phyloP scores from a whole-genome alignment of 305 asterid species.

The Fraxinus sp. region DNA sequence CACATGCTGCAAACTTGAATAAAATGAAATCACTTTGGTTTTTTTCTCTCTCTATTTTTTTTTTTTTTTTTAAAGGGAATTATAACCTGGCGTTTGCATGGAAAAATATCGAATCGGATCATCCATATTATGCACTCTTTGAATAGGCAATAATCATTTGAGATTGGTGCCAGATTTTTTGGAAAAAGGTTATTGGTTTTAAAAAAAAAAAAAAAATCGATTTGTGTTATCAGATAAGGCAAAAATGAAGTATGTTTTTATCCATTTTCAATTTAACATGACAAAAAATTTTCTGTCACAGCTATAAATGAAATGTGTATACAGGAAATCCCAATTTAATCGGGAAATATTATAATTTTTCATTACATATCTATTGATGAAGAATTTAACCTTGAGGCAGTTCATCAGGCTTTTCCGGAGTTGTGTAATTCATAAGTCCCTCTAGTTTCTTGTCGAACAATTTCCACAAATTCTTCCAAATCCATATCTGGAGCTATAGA shows the following conservation, averaged over 20 bases:
- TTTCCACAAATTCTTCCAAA: constrained; percentile 19
- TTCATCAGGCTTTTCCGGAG: background rate
- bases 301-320: background rate
- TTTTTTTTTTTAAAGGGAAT: no score
- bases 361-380: background rate
- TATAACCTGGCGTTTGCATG: background rate
- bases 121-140: no score
- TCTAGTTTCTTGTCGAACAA: constrained; percentile 8
- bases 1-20: background rate
- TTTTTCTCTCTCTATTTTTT: no score
- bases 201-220: no score
- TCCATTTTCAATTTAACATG: background rate
- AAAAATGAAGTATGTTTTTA: background rate
- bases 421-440: background rate
- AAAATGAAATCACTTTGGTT: background rate
- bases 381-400: background rate
- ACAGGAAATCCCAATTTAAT: background rate
- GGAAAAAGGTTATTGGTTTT: no score
- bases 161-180: no score
- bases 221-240: no score
- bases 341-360: background rate
- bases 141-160: no score
- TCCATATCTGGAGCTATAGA: constrained; percentile 29
- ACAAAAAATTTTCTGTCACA: background rate
- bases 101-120: background rate